phyloP scores from a whole-genome alignment of 257 asterid species.

The Solanum peruvianum region DNA sequence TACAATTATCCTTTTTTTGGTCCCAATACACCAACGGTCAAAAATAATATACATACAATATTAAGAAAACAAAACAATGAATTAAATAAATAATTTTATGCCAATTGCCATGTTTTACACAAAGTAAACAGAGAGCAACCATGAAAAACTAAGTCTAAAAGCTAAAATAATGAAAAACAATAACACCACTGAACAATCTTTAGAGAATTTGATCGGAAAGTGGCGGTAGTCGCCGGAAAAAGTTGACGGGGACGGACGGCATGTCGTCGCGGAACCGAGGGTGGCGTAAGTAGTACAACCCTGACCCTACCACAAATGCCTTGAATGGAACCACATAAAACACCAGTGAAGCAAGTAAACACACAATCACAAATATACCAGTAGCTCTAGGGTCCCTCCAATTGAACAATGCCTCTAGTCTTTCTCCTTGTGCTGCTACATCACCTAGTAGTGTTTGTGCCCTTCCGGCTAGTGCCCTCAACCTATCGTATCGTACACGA shows the following conservation, averaged over 20 bases:
- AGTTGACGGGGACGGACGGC: conserved; percentile 75
- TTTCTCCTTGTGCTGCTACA: conserved; percentile 82
- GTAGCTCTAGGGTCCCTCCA: conserved; percentile 93
- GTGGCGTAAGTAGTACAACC: conserved; percentile 73
- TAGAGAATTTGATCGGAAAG: conserved; percentile 70
- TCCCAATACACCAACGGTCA: neutral
- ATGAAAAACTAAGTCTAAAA: neutral
- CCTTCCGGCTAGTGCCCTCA: conserved; percentile 73
- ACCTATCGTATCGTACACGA: conserved; percentile 50
- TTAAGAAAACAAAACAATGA: neutral
- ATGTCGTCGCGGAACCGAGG: conserved; percentile 81
- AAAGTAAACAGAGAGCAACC: neutral
- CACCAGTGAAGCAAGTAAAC: conserved; percentile 51
- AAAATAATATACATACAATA: neutral
- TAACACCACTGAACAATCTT: neutral
- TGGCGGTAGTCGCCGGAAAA: conserved; percentile 77
- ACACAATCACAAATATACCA: conserved; percentile 53
- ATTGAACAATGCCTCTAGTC: conserved; percentile 75
- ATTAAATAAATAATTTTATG: neutral
- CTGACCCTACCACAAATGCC: conserved; percentile 46
- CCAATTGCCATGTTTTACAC: neutral
- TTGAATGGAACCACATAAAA: conserved; percentile 66
- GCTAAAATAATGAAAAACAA: neutral
- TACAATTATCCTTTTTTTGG: neutral
- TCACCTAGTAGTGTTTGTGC: conserved; percentile 82